Conservation (phyloP, 225 moss, liverwort and hornwort genomes). For the Takakia lepidozioides region DNA sequence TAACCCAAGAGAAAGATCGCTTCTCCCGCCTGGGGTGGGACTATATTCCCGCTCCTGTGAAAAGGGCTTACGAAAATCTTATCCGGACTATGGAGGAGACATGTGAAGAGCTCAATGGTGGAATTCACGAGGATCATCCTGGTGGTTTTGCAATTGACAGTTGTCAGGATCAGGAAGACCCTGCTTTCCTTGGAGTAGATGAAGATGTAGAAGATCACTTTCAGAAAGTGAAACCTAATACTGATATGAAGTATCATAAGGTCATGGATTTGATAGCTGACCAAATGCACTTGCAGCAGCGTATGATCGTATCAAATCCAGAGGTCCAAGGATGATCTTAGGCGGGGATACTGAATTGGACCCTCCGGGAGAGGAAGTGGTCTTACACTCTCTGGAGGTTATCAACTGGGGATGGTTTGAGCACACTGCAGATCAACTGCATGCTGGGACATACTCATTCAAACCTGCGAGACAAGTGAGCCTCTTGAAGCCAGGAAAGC, state of each 20-base stretch:
- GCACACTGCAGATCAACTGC: slow-evolving; percentile 15
- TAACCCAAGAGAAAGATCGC: slow-evolving; percentile 45
- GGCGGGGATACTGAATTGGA: no score
- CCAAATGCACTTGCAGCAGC: slow-evolving; percentile 21
- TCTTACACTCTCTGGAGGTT: slow-evolving; percentile 31
- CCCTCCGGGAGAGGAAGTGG: slow-evolving; percentile 18
- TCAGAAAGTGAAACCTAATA: no score
- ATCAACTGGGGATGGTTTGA: slow-evolving; percentile 14
- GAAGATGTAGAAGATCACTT: no score
- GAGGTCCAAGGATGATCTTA: no score
- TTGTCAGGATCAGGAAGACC: no score
- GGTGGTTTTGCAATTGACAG: no score
- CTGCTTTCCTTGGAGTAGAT: no score
- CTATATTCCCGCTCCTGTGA: slow-evolving; percentile 28
- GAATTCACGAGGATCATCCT: no score
- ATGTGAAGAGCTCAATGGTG: slow-evolving; percentile 26
- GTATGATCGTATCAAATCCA: slow-evolving; percentile 28
- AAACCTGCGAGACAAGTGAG: slow-evolving; percentile 17
- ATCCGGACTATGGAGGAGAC: slow-evolving; percentile 35
- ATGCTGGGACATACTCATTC: slow-evolving; percentile 17
- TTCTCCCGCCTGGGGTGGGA: slow-evolving; percentile 50
- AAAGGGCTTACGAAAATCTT: slow-evolving; percentile 38
- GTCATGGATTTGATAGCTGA: slow-evolving; percentile 19
- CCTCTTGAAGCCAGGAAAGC: slow-evolving; percentile 39
- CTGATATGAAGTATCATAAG: background rate